Evolutionary conservation across 164 flowering plant genomes (phyloP), one percentile per base, ranked within the genome.

Genomic region (Tetracentron sinense): DNA sequence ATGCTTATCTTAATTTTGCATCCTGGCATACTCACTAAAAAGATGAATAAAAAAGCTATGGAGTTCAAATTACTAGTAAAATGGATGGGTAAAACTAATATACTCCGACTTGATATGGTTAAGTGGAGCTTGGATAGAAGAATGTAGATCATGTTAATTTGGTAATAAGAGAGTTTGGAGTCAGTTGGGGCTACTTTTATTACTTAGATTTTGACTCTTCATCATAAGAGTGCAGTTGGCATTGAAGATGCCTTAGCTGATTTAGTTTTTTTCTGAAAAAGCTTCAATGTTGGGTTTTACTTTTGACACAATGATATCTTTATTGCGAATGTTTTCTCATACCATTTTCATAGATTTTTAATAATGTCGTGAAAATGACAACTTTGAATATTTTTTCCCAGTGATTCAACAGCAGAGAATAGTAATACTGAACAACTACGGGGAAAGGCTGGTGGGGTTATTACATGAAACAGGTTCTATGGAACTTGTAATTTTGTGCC

Each of bases 371-470:
- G 51, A 23, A 7, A 16, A 20, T 23, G 22, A 42, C n/a, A 5
- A 31, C 15, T 19, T 57, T 11, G 49, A 17, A 1, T 55, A 29
- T 20, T 56, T 54, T 68, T 69, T 50, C 79, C n/a, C n/a, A 82
- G 90, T 54, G 29, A 62, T 42, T 65, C 61, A 74, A 77, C 78
- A 78, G 68, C 78, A 83, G 74, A 86, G 70, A 62, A 52, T 86
- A 29, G 53, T 64, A 0, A 51, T 86, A 57, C 66, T 57, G 15
- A 89, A 89, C 78, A 78, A 79, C 52, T 49, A 80, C 55, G 82
- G 83, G 15, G 89, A 89, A 54, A 89, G 81, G 42, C 87, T 89
- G 35, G 84, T 83, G 42, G 96, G 96, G 0, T 1, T 82, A 25
- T 69, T 89, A 49, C 88, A 86, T 68, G 96, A 89, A 2, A 78